Conservation (phyloP, 2,329 filamentous ascomycete genomes). For the Hypoxylon sp. region DNA sequence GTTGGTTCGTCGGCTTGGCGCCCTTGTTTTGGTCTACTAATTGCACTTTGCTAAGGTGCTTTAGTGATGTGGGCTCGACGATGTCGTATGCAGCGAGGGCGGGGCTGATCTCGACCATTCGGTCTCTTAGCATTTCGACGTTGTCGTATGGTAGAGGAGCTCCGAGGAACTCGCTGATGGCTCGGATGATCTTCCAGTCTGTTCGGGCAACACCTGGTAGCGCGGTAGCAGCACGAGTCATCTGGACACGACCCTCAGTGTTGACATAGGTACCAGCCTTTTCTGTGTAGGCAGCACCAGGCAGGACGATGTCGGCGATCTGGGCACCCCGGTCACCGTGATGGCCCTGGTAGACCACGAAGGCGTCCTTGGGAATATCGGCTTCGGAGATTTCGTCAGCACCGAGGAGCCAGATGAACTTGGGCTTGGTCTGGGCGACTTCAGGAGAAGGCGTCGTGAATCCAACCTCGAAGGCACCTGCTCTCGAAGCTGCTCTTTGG, state of each 20-base stretch:
- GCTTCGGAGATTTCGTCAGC: constrained; percentile 89
- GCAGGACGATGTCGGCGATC: constrained; percentile 93
- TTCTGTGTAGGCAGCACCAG: constrained; percentile 96
- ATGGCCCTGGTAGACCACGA: constrained; percentile 98
- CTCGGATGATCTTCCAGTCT: constrained; percentile 99
- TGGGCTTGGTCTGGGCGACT: constrained; percentile 87
- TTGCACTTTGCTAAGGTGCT: constrained; percentile 89
- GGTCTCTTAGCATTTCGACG: constrained; percentile 87
- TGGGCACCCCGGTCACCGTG: constrained; percentile 95
- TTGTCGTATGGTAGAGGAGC: constrained; percentile 93
- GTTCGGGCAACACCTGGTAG: constrained; percentile 91
- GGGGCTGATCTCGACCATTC: constrained; percentile 95
- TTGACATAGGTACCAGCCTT: constrained; percentile 97
- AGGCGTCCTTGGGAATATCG: constrained; percentile 95
- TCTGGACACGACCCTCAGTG: constrained; percentile 96
- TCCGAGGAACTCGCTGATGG: constrained; percentile 90
- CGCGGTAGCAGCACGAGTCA: constrained; percentile 90
- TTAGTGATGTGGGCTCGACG: constrained; percentile 83
- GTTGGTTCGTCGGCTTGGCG: constrained; percentile 76
- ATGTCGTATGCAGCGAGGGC: constrained; percentile 91
- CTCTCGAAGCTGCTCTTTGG: constrained; percentile 91
- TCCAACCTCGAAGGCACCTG: constrained; percentile 94
- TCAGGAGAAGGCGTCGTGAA: constrained; percentile 88
- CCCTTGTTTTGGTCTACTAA: constrained; percentile 97
- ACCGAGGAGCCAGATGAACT: constrained; percentile 96